These are phyloP conservation scores for Kuraishia hungarica DNA, from an alignment of 805 yeast genomes.

Conservation along the genomic window DNA sequence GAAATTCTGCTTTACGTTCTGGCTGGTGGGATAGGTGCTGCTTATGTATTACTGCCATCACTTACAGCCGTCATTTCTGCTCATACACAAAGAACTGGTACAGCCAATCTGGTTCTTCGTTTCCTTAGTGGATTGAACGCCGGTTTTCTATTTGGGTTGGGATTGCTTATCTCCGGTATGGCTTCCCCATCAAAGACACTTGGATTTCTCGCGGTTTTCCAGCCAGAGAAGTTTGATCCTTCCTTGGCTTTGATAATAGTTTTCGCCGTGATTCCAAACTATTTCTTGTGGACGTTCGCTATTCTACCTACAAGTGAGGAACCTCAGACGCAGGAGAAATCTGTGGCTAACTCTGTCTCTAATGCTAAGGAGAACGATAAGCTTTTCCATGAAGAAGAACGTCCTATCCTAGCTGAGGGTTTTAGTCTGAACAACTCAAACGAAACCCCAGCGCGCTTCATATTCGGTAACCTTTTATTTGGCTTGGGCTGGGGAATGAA, in stretches of 20 bases:
- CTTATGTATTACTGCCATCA: slow-evolving; percentile 21
- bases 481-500: slow-evolving; percentile 47
- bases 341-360: background rate
- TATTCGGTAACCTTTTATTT: slow-evolving; percentile 34
- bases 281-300: slow-evolving; percentile 23
- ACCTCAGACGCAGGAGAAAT: slow-evolving; percentile 2
- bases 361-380: no score
- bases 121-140: slow-evolving; percentile 14
- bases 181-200: slow-evolving; percentile 31
- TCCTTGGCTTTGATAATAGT: slow-evolving; percentile 33
- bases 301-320: slow-evolving; percentile 6
- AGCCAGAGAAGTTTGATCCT: slow-evolving; percentile 33
- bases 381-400: slow-evolving; percentile 1
- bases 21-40: slow-evolving; percentile 5
- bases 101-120: slow-evolving; percentile 3
- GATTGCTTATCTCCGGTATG: slow-evolving; percentile 39
- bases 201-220: slow-evolving; percentile 33
- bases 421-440: slow-evolving; percentile 19
- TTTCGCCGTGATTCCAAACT: slow-evolving; percentile 36
- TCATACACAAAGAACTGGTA: background rate
- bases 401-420: slow-evolving; percentile 12
- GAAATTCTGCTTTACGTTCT: slow-evolving; percentile 7
- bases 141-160: slow-evolving; percentile 33
- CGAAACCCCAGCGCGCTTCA: slow-evolving; percentile 18
- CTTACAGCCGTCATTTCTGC: background rate